A percentile compares a stretch with the other conserved stretches of the same genome.
These are phyloP conservation scores for Xylaria cubensis DNA, from an alignment of 495 filamentous ascomycete species.

Conservation along the genomic window DNA sequence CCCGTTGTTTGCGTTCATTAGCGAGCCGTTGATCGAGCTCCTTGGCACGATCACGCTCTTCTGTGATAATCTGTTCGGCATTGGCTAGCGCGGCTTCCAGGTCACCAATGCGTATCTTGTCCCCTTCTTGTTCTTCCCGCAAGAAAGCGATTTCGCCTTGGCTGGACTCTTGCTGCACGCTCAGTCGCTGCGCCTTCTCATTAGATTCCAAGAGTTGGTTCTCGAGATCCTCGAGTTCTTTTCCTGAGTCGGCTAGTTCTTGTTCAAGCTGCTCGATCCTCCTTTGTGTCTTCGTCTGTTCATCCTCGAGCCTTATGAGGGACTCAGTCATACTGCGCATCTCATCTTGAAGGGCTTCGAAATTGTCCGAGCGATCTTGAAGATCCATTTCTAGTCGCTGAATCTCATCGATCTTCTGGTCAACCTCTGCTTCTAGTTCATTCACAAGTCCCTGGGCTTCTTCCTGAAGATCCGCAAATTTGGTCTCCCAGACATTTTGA, in stretches of 20 bases:
- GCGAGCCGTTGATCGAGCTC: slow-evolving; percentile 81
- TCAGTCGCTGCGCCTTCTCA: slow-evolving; percentile 81
- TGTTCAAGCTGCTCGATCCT: slow-evolving; percentile 75
- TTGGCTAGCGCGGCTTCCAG: slow-evolving; percentile 81
- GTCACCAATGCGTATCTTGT: slow-evolving; percentile 98
- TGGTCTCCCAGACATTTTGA: slow-evolving; percentile 78
- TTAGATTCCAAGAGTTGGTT: slow-evolving; percentile 78
- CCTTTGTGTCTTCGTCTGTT: slow-evolving; percentile 67
- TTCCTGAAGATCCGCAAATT: slow-evolving; percentile 77
- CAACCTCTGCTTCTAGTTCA: slow-evolving; percentile 77
- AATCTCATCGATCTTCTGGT: slow-evolving; percentile 74
- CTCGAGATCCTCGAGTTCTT: slow-evolving; percentile 79
- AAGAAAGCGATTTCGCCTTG: slow-evolving; percentile 95
- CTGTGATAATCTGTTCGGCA: slow-evolving; percentile 71
- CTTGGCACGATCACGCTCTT: slow-evolving; percentile 78
- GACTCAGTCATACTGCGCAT: slow-evolving; percentile 89
- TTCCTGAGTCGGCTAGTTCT: slow-evolving; percentile 75
- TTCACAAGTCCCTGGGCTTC: slow-evolving; percentile 87
- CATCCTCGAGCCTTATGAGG: slow-evolving; percentile 85
- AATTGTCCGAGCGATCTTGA: slow-evolving; percentile 77
- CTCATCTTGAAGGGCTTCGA: slow-evolving; percentile 83
- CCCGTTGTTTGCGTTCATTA: slow-evolving; percentile 82
- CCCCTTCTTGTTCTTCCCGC: slow-evolving; percentile 93
- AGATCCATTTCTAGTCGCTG: slow-evolving; percentile 73
- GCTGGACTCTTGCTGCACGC: slow-evolving; percentile 88